Evolutionary conservation across 495 filamentous ascomycete genomes (phyloP).

Genomic region (Geoglossum glabrum): DNA sequence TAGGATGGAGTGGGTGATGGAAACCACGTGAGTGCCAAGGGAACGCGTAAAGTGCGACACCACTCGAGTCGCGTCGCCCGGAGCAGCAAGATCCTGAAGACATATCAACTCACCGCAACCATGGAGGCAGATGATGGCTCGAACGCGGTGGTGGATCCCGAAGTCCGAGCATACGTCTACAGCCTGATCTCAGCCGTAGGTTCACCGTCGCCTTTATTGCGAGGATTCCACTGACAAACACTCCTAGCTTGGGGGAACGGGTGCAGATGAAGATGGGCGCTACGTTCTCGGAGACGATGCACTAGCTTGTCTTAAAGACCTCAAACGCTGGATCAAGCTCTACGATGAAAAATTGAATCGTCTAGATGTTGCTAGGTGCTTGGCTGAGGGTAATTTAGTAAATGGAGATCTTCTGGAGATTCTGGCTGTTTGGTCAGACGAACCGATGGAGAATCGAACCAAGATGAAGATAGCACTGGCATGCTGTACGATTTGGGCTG

Average conservation of each 20-base stretch:
- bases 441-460: slow-evolving; percentile 43
- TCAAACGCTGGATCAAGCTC: slow-evolving; percentile 81
- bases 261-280: slow-evolving; percentile 55
- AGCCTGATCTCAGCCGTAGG: slow-evolving; percentile 80
- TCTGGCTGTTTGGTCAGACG: slow-evolving; percentile 53
- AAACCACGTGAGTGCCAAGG: neutral
- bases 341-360: slow-evolving; percentile 90
- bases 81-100: slow-evolving; percentile 21
- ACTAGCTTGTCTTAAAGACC: slow-evolving; percentile 72
- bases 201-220: slow-evolving; percentile 10
- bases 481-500: slow-evolving; percentile 31
- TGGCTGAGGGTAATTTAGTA: slow-evolving; percentile 85
- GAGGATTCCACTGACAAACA: slow-evolving; percentile 11
- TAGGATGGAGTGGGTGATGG: neutral
- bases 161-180: slow-evolving; percentile 78
- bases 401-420: slow-evolving; percentile 80
- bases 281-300: slow-evolving; percentile 92
- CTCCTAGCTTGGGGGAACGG: slow-evolving; percentile 63
- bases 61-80: slow-evolving; percentile 29
- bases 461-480: slow-evolving; percentile 66
- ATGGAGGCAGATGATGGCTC: neutral
- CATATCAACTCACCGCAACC: neutral
- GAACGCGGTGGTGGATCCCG: slow-evolving; percentile 40
- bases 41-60: slow-evolving; percentile 15
- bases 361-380: slow-evolving; percentile 83